Percentiles rank a stretch among this genome's conserved stretches.
These are phyloP conservation scores for Lathyrus oleraceus DNA, from an alignment of 306 rosid genomes.

Conservation along the genomic window DNA sequence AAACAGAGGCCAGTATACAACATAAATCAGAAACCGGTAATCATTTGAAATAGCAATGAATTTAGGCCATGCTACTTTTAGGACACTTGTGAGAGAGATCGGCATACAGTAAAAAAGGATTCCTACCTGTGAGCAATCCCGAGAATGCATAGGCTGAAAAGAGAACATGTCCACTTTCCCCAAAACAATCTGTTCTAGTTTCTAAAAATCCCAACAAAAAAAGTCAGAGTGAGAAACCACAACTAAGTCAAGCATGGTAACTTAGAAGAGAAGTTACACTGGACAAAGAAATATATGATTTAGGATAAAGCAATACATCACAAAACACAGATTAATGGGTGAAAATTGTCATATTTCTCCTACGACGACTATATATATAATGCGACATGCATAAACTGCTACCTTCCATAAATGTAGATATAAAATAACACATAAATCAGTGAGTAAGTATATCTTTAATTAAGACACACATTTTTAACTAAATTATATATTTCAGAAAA, in stretches of 20 bases:
- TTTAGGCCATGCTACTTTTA: background rate
- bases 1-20: background rate
- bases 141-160: conserved; percentile 86
- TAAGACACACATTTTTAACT: too few relatives aligned
- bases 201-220: conserved; percentile 47
- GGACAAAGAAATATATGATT: conserved; percentile 1
- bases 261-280: conserved; percentile 9
- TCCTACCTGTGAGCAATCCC: conserved; percentile 85
- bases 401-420: conserved; percentile 7
- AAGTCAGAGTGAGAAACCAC: conserved; percentile 14
- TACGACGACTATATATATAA: background rate
- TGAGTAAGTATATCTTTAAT: background rate
- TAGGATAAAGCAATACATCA: conserved; percentile 7
- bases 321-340: background rate
- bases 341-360: background rate
- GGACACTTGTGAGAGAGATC: conserved; percentile 3
- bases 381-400: conserved; percentile 1
- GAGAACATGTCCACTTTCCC: conserved; percentile 68
- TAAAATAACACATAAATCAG: conserved; percentile 7
- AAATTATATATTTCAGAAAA: too few relatives aligned
- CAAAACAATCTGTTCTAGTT: conserved; percentile 74
- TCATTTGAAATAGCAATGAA: background rate
- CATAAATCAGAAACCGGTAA: background rate
- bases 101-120: background rate
- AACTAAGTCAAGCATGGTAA: conserved; percentile 10